Conservation (phyloP, 805 yeast genomes). For the Wickerhamiella kazuoi region DNA sequence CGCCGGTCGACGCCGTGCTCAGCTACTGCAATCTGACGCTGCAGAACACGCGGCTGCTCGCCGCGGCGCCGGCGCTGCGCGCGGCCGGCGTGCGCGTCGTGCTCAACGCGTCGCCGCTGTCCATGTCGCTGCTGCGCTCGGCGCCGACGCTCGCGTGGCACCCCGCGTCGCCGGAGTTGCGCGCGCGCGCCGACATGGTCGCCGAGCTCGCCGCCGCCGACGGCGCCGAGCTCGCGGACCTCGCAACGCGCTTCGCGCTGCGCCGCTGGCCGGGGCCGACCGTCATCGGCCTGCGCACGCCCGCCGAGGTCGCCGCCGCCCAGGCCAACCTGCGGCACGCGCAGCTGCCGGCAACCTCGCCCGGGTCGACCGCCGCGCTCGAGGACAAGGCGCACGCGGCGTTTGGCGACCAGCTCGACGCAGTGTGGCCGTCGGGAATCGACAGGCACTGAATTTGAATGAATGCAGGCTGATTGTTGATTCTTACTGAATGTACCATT, state of each 20-base stretch:
- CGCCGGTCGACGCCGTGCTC: constrained; percentile 50
- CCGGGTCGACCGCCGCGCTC: neutral
- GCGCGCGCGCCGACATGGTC: constrained; percentile 26
- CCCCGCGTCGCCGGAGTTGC: constrained; percentile 51
- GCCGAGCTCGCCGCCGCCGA: constrained; percentile 29
- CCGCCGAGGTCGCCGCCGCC: constrained; percentile 49
- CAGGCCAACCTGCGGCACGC: constrained; percentile 26
- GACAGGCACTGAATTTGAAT: neutral
- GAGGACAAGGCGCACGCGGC: neutral
- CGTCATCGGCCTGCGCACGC: constrained; percentile 59
- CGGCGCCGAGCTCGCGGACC: constrained; percentile 55
- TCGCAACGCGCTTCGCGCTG: constrained; percentile 64
- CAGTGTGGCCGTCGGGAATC: neutral
- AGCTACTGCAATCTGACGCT: constrained; percentile 70
- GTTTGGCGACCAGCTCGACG: neutral
- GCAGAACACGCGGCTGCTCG: constrained; percentile 45
- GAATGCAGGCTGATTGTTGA: neutral
- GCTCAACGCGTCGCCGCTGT: constrained; percentile 69
- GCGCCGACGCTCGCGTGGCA: constrained; percentile 58
- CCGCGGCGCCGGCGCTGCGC: constrained; percentile 32
- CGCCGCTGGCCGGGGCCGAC: constrained; percentile 49
- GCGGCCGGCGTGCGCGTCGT: constrained; percentile 37
- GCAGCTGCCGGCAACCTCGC: neutral
- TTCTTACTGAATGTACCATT: neutral
- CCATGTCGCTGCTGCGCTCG: constrained; percentile 70